These are phyloP conservation scores for Fusarium sp. DNA, from an alignment of 2,329 filamentous ascomycete genomes.

Conservation along the genomic window DNA sequence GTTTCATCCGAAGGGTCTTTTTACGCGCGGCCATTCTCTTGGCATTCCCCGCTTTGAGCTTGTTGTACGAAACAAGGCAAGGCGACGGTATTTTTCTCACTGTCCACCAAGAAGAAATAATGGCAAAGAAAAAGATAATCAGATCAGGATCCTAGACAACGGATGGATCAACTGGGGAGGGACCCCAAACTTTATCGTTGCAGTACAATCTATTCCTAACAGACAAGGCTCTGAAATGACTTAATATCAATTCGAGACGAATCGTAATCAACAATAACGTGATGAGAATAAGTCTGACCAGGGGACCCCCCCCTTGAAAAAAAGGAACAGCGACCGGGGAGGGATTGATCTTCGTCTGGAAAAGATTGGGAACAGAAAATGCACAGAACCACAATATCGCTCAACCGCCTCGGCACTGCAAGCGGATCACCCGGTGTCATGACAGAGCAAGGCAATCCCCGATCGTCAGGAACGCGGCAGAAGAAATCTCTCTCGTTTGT, in stretches of 20 bases:
- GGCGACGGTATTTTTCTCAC: background rate
- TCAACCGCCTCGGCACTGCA: conserved; percentile 7
- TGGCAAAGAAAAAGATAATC: background rate
- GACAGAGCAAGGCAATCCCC: background rate
- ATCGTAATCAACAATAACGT: conserved; percentile 1
- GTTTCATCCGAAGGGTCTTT: conserved; percentile 7
- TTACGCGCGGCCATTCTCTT: conserved; percentile 26
- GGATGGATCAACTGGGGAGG: background rate
- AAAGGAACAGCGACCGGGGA: background rate
- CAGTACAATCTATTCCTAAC: conserved; percentile 8
- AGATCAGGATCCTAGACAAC: background rate
- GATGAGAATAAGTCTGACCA: conserved; percentile 21
- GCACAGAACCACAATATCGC: background rate
- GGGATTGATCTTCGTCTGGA: conserved; percentile 6
- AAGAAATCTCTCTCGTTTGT: background rate
- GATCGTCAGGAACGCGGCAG: background rate
- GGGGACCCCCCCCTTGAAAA: background rate
- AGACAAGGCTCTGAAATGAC: conserved; percentile 29
- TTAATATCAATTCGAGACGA: conserved; percentile 29
- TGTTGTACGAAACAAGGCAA: conserved; percentile 11
- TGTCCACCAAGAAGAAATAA: background rate
- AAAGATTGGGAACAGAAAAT: background rate
- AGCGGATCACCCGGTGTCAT: background rate
- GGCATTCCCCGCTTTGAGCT: conserved; percentile 21
- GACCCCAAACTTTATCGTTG: conserved; percentile 7